Evolutionary conservation across 495 filamentous ascomycete genomes (phyloP).

Genomic region (Venustampulla echinocandica): DNA sequence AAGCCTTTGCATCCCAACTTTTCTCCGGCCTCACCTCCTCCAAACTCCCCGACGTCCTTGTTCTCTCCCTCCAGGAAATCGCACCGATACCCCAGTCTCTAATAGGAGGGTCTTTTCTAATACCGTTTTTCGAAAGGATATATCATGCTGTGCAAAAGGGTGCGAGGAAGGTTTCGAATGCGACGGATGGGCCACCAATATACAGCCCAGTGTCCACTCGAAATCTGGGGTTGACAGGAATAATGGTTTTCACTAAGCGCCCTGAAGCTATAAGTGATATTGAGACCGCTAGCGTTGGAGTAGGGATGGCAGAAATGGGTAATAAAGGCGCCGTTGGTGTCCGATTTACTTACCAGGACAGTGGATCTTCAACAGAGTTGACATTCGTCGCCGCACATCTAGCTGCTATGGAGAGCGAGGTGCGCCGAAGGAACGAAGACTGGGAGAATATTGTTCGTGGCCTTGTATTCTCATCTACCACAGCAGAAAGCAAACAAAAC

Average conservation of each 20-base stretch:
- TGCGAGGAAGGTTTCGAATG: conserved; percentile 26
- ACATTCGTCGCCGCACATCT: conserved; percentile 87
- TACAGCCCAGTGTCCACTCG: conserved; percentile 45
- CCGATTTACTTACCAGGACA: conserved; percentile 45
- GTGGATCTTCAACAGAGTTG: conserved; percentile 40
- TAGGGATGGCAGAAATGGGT: conserved; percentile 78
- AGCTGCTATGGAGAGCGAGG: conserved; percentile 69
- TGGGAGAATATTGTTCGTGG: conserved; percentile 75
- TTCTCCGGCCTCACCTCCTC: conserved; percentile 52
- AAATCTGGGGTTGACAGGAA: conserved; percentile 80
- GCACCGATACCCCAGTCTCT: conserved; percentile 77
- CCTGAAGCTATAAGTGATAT: conserved; percentile 46
- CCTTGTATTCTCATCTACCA: conserved; percentile 55
- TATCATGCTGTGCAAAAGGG: conserved; percentile 60
- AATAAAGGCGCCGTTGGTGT: conserved; percentile 91
- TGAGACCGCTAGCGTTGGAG: conserved; percentile 65
- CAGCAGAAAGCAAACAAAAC: background rate
- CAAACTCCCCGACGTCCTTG: conserved; percentile 55
- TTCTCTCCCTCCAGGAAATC: conserved; percentile 80
- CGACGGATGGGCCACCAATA: conserved; percentile 14
- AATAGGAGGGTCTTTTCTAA: conserved; percentile 74
- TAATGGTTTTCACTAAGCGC: conserved; percentile 71
- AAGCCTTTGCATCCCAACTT: conserved; percentile 60
- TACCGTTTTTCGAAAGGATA: conserved; percentile 64
- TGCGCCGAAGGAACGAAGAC: conserved; percentile 66